These are phyloP conservation scores for Williopsis jadinii DNA, from an alignment of 1,139 yeast species.

Conservation along the genomic window DNA sequence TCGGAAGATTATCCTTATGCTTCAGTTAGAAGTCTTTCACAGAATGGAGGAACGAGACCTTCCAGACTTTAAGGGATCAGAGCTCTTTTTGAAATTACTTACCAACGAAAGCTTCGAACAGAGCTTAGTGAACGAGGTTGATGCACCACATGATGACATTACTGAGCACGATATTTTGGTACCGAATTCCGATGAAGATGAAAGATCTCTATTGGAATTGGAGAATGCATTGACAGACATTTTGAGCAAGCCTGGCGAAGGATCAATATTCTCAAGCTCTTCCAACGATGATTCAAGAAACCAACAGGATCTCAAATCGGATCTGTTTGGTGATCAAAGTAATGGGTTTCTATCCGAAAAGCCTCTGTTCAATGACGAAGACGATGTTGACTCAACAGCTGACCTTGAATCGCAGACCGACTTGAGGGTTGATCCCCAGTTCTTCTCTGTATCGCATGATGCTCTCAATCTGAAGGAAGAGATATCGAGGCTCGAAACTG, in stretches of 20 bases:
- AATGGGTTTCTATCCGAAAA: conserved; percentile 19
- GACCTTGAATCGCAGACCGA: no score
- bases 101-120: conserved; percentile 32
- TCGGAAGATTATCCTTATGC: conserved; percentile 45
- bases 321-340: conserved; percentile 19
- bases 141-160: conserved; percentile 8
- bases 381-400: conserved; percentile 6
- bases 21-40: conserved; percentile 47
- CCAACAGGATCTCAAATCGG: conserved; percentile 10
- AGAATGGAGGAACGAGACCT: conserved; percentile 45
- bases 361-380: conserved; percentile 20
- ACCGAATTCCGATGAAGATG: conserved; percentile 4
- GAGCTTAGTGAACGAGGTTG: conserved; percentile 19
- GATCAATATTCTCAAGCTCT: neutral
- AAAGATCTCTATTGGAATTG: conserved; percentile 35
- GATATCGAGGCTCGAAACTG: conserved; percentile 46
- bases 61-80: conserved; percentile 50
- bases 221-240: conserved; percentile 67
- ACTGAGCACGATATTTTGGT: neutral
- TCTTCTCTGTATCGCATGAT: conserved; percentile 16
- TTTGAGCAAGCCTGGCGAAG: conserved; percentile 28
- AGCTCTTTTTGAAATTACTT: conserved; percentile 37
- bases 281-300: conserved; percentile 1
- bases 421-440: conserved; percentile 14
- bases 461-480: conserved; percentile 56